A percentile compares a stretch with the other conserved stretches of the same genome.
Evolutionary conservation across 106 monocot genomes (phyloP).

Genomic region (Dioscorea alata): DNA sequence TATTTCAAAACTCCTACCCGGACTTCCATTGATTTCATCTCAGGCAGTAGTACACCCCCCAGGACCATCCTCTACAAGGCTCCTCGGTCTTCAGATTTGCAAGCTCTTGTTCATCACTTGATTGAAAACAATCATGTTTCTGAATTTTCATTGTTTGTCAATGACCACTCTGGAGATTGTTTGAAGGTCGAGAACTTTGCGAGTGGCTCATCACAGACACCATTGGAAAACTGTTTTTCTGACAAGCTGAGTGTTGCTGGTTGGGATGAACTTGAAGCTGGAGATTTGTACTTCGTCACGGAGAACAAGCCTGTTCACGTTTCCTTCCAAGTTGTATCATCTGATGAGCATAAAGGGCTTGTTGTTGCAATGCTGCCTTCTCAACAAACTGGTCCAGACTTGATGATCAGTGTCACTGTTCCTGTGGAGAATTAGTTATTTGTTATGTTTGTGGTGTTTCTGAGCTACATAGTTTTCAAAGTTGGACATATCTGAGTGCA

Average conservation of each 20-base stretch:
- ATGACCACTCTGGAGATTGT: constrained; percentile 1
- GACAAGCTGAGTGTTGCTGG: not conserved
- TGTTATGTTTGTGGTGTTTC: not conserved
- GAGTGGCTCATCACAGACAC: not conserved
- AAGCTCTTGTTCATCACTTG: not conserved
- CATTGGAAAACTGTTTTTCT: not conserved
- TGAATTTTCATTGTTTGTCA: constrained; percentile 18
- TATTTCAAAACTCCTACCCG: constrained; percentile 24
- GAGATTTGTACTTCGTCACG: constrained; percentile 4
- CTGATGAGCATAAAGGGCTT: constrained; percentile 4
- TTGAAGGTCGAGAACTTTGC: constrained; percentile 4
- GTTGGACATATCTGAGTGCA: too few relatives aligned
- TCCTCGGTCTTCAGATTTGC: not conserved
- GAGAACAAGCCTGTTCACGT: constrained; percentile 32
- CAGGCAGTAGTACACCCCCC: not conserved
- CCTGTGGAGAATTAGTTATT: constrained; percentile 15
- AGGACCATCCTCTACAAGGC: constrained; percentile 31
- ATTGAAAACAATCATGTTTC: constrained; percentile 3
- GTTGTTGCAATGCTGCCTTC: constrained; percentile 24
- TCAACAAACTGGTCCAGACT: not conserved
- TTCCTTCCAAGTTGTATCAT: constrained; percentile 26
- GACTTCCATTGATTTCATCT: constrained; percentile 14
- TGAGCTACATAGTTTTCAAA: too few relatives aligned
- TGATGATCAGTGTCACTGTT: constrained; percentile 28
- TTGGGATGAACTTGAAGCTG: constrained; percentile 1